phyloP scores from a whole-genome alignment of 352 stramenopile genomes.

The Phytophthora pini region DNA sequence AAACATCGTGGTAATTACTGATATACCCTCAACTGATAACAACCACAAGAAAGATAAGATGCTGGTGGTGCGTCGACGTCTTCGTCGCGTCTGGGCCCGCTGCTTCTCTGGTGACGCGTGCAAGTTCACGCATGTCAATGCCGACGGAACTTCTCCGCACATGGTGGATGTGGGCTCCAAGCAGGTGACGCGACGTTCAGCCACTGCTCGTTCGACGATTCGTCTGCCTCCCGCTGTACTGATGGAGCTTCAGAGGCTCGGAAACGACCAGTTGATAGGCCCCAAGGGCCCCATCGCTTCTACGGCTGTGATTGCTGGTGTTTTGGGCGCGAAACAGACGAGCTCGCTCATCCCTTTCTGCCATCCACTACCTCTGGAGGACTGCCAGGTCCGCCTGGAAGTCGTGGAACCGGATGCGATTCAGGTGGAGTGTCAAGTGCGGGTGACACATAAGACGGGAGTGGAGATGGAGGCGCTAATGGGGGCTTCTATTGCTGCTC shows the following conservation, averaged over 20 bases:
- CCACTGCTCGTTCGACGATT: constrained; percentile 87
- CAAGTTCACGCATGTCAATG: constrained; percentile 65
- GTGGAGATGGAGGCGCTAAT: constrained; percentile 97
- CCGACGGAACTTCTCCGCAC: constrained; percentile 47
- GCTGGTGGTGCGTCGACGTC: background rate
- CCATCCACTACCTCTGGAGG: constrained; percentile 92
- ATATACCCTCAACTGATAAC: no score
- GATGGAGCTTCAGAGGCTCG: constrained; percentile 58
- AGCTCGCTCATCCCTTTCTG: constrained; percentile 94
- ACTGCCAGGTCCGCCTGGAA: constrained; percentile 89
- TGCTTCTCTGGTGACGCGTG: constrained; percentile 24
- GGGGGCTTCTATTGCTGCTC: constrained; percentile 92
- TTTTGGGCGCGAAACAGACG: constrained; percentile 94
- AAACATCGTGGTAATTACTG: background rate
- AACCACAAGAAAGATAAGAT: background rate
- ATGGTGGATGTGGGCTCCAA: constrained; percentile 96
- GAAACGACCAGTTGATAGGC: constrained; percentile 50
- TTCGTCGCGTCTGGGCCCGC: background rate
- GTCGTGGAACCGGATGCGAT: constrained; percentile 65
- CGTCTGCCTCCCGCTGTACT: constrained; percentile 86
- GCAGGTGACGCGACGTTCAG: constrained; percentile 76
- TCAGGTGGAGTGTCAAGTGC: constrained; percentile 88
- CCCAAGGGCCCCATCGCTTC: constrained; percentile 92
- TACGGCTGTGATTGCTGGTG: constrained; percentile 93
- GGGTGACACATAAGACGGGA: constrained; percentile 94